Base-by-base conservation (phyloP, 176 grass and related monocot species). In the Eleusine indica region DNA sequence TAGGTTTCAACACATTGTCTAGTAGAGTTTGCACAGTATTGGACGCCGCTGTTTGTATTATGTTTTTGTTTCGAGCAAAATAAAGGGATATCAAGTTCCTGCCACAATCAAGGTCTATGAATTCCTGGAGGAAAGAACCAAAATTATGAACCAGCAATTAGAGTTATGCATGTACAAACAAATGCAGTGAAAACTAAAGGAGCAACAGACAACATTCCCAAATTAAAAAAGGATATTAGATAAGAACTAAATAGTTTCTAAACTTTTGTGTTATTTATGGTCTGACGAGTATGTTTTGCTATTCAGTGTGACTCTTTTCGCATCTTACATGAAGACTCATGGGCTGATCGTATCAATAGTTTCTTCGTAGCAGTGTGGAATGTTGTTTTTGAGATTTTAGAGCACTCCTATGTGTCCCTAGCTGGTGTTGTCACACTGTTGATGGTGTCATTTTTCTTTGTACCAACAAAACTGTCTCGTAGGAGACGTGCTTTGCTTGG, bases 401-500 rank as follows among this genome's bases (percentile, higher is more conserved):
- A 99, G 61, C 80, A 80, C 29, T 99, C 96, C 42, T 96, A 94
- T 83, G 89, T 99, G 43, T 99, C 96, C 49, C 87, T 96, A 54
- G 70, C 80, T 47, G 93, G 90, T 85, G 85, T 85, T 75, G 41
- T 90, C n/a, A 53, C 85, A 65, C 83, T 99, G 76, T 83, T 86
- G 86, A 62, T 95, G 73, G 89, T 89, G 84, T 92, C 96, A 77
- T 90, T 96, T 90, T 92, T 94, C 83, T 99, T 99, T 82, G 93
- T 99, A 71, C 93, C 96, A 44, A 99, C 96, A 1, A 99, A 99
- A 90, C 61, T 99, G 43, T 96, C 93, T 13, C 93, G 91, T 64
- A 96, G 83, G 76, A 99, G 82, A 32, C 96, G 93, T 19, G 80
- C 84, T 74, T 76, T 96, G 82, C 84, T 99, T 74, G 96, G 93